Base-by-base conservation (phyloP, 345 rosid species). In the Balakata baccata region DNA sequence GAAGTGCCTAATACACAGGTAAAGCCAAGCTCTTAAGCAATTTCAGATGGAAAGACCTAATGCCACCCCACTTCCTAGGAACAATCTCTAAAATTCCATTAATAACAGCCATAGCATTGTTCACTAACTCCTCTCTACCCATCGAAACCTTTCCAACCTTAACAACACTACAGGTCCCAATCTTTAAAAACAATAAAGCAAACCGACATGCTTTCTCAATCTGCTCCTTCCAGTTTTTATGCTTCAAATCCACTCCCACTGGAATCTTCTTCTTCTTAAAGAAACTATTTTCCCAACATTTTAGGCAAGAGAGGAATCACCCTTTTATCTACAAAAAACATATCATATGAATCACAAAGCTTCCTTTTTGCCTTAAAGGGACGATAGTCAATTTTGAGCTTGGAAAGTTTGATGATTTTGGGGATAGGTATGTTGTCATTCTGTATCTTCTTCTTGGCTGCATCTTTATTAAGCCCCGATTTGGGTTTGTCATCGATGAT, bases 141-240 rank as follows among this genome's bases (percentile, higher is more conserved):
- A 89, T 87, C 0, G 92, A 87, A 69, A 86, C 71, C 61, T 79
- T 91, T 53, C 88, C 97, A 9, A 88, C 86, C 66, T 89, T 91
- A 60, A 89, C 78, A 5, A 89, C 94, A 51, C 91, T 72, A 60
- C 94, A 89, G 37, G 97, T 89, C 18, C 94, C 97, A 3, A 84
- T 84, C 69, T 86, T 85, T 80, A 91, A 66, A 68, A 74, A 91
- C 81, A 91, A 71, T 81, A 89, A 67, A 22, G 85, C 90, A 29
- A 92, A 89, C 1, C 84, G 84, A 78, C 92, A 87, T 46, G 81
- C 87, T 23, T 69, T 88, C 53, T 84, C 85, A 45, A 91, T 75
- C 84, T 89, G 97, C 82, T 92, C 90, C 80, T 85, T 92, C 97
- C 97, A 92, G 59, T 88, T 89, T 74, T 81, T 84, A 34, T 92